A percentile compares a stretch with the other conserved stretches of the same genome.
Evolutionary conservation across 2,329 filamentous ascomycete species (phyloP).

Genomic region (Scedosporium dehoogii): DNA sequence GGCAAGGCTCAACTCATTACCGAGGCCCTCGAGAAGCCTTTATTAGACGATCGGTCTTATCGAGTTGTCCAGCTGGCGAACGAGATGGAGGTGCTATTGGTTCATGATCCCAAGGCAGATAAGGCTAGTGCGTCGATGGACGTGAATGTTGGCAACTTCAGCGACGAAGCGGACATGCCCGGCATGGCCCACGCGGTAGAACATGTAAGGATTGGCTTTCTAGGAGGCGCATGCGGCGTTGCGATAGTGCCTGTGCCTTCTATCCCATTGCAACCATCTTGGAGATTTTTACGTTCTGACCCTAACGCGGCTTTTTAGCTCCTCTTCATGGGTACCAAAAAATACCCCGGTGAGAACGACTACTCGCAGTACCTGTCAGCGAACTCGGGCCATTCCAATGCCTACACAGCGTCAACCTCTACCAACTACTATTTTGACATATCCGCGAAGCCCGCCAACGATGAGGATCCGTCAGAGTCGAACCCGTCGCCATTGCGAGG

Average conservation of each 20-base stretch:
- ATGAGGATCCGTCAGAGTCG: slow-evolving; percentile 41
- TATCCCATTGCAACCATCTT: slow-evolving; percentile 11
- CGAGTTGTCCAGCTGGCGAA: slow-evolving; percentile 79
- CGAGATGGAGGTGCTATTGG: slow-evolving; percentile 79
- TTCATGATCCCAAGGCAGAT: slow-evolving; percentile 90
- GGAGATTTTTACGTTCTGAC: not conserved
- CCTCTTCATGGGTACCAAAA: slow-evolving; percentile 97
- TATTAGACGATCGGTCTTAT: slow-evolving; percentile 78
- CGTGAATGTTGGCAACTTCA: slow-evolving; percentile 93
- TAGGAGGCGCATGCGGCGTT: not conserved
- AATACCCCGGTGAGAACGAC: slow-evolving; percentile 92
- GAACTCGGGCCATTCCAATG: slow-evolving; percentile 87
- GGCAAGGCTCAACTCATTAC: slow-evolving; percentile 32
- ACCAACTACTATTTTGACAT: slow-evolving; percentile 99
- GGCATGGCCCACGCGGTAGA: slow-evolving; percentile 95
- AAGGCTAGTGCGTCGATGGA: slow-evolving; percentile 94
- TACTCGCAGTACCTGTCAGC: slow-evolving; percentile 89
- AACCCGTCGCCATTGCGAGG: slow-evolving; percentile 60
- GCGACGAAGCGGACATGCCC: slow-evolving; percentile 80
- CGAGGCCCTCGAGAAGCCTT: slow-evolving; percentile 70
- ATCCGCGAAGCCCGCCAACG: slow-evolving; percentile 63
- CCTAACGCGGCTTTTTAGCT: slow-evolving; percentile 33
- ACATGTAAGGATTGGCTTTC: slow-evolving; percentile 46
- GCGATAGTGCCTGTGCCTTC: not conserved
- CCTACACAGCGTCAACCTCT: slow-evolving; percentile 84